These are phyloP conservation scores for Trichoderma sp. DNA, from an alignment of 2,329 filamentous ascomycete species.

Conservation along the genomic window DNA sequence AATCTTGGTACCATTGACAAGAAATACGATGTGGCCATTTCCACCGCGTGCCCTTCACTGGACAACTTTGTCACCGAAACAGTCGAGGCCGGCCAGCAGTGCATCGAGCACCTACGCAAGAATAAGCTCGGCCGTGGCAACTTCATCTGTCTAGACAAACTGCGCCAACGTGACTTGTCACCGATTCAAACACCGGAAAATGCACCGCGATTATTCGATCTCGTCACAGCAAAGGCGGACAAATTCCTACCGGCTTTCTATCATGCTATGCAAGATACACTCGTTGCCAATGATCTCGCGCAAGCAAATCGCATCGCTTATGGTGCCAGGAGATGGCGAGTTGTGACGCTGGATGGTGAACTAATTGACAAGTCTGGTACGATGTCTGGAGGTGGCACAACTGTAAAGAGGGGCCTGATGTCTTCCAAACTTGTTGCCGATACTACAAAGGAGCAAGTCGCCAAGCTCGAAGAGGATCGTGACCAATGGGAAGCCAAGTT, in stretches of 20 bases:
- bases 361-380: conserved; percentile 98
- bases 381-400: conserved; percentile 95
- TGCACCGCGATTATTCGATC: conserved; percentile 88
- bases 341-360: conserved; percentile 92
- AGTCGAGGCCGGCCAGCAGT: conserved; percentile 94
- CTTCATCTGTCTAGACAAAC: conserved; percentile 92
- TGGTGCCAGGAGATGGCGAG: conserved; percentile 88
- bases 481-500: conserved; percentile 83
- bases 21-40: conserved; percentile 97
- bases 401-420: conserved; percentile 91
- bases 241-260: conserved; percentile 91
- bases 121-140: conserved; percentile 96
- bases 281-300: conserved; percentile 89
- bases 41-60: conserved; percentile 86
- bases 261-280: conserved; percentile 90
- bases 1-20: conserved; percentile 92
- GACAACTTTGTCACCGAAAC: conserved; percentile 98
- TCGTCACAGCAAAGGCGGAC: conserved; percentile 86
- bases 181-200: conserved; percentile 86
- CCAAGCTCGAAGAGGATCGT: conserved; percentile 82
- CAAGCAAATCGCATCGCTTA: conserved; percentile 98
- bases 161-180: conserved; percentile 75
- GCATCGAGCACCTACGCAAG: conserved; percentile 95
- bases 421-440: conserved; percentile 92
- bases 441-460: conserved; percentile 82